These are phyloP conservation scores for Plantago elongata DNA, from an alignment of 257 asterid genomes.

Conservation along the genomic window DNA sequence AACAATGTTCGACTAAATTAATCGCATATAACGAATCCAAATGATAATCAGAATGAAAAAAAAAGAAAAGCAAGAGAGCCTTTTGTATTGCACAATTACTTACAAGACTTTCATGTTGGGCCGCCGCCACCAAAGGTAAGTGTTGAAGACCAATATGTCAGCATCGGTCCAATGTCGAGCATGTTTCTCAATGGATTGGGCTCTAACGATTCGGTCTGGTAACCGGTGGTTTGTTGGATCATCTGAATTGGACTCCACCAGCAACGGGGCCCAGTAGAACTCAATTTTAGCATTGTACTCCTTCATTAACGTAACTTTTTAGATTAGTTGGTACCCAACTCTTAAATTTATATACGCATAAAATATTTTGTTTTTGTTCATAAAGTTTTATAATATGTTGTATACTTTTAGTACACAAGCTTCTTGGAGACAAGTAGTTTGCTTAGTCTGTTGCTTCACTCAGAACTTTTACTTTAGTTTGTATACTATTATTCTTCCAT, in stretches of 20 bases:
- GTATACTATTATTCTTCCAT: neutral
- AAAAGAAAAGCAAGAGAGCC: neutral
- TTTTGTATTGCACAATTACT: constrained; percentile 16
- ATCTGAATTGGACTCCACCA: constrained; percentile 87
- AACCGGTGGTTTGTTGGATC: constrained; percentile 70
- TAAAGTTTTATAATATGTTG: neutral
- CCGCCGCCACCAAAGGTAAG: constrained; percentile 86
- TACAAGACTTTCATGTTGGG: constrained; percentile 67
- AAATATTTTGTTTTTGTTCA: neutral
- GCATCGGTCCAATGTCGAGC: constrained; percentile 76
- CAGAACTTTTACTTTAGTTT: no score
- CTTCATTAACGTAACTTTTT: constrained; percentile 29
- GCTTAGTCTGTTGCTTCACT: no score
- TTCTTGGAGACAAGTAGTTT: no score
- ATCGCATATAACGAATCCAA: no score
- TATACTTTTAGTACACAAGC: neutral
- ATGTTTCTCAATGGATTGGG: constrained; percentile 64
- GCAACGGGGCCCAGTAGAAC: constrained; percentile 84
- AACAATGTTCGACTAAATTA: no score
- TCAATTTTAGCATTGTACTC: constrained; percentile 77
- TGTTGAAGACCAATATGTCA: constrained; percentile 61
- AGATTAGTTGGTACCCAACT: neutral
- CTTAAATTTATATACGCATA: no score
- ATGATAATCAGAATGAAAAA: no score
- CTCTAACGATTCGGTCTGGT: constrained; percentile 68